phyloP scores from a whole-genome alignment of 1,284 basidiomycete genomes.

The Cryptococcus wingfieldii region DNA sequence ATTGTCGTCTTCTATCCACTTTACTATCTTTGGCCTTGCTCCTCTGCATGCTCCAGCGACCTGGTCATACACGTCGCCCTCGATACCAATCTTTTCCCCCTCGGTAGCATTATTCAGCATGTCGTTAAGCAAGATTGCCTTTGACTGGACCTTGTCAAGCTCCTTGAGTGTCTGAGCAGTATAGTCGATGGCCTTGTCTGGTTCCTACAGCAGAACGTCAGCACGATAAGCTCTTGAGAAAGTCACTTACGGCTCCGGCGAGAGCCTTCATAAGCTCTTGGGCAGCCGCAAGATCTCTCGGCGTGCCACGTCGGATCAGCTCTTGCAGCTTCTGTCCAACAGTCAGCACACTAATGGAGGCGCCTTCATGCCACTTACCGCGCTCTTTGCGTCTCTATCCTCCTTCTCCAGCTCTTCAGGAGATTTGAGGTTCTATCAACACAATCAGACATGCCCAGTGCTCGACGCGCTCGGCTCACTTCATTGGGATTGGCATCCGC shows the following conservation, averaged over 20 bases:
- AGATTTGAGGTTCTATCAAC: constrained; percentile 72
- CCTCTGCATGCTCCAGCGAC: constrained; percentile 75
- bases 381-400: constrained; percentile 89
- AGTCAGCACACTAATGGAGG: background rate
- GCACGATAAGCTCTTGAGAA: background rate
- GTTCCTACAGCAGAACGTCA: constrained; percentile 57
- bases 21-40: constrained; percentile 91
- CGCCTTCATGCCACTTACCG: constrained; percentile 49
- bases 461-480: constrained; percentile 34
- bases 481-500: constrained; percentile 52
- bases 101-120: constrained; percentile 91
- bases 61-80: constrained; percentile 95
- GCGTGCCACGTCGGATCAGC: constrained; percentile 91
- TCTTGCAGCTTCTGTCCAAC: constrained; percentile 81
- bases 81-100: constrained; percentile 68
- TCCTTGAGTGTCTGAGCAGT: constrained; percentile 81
- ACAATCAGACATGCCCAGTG: background rate
- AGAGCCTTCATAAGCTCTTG: constrained; percentile 97
- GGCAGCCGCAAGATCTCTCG: constrained; percentile 88
- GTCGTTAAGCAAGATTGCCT: constrained; percentile 90
- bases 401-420: constrained; percentile 96
- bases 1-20: constrained; percentile 90
- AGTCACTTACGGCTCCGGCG: constrained; percentile 66
- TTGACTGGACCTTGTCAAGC: constrained; percentile 89
- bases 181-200: constrained; percentile 90